A percentile compares a stretch with the other conserved stretches of the same genome.
phyloP scores from a whole-genome alignment of 2,329 filamentous ascomycete species.

The Colletotrichum filicis region DNA sequence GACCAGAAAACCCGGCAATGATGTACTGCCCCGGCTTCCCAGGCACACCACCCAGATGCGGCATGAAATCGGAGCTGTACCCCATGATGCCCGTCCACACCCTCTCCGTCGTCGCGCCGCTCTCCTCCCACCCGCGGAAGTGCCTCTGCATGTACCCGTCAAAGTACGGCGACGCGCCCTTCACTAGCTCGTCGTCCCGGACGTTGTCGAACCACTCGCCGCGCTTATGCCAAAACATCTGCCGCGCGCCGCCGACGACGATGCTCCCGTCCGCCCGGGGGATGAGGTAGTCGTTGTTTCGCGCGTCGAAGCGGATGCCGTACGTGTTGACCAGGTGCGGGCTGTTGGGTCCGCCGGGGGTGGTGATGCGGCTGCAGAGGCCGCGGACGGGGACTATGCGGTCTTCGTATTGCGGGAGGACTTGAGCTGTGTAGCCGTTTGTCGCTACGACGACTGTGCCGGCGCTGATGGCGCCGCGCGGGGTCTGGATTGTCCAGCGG shows the following conservation, averaged over 20 bases:
- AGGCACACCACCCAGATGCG: constrained; percentile 56
- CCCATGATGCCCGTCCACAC: constrained; percentile 54
- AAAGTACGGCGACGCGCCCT: constrained; percentile 54
- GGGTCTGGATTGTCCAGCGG: constrained; percentile 29
- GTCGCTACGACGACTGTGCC: constrained; percentile 43
- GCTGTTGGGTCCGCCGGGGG: constrained; percentile 43
- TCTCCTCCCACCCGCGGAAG: constrained; percentile 61
- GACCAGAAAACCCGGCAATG: constrained; percentile 58
- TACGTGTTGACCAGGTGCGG: constrained; percentile 61
- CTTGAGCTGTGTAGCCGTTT: constrained; percentile 40
- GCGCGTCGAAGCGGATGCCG: constrained; percentile 66
- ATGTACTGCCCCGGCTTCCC: constrained; percentile 51
- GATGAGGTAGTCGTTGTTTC: constrained; percentile 76
- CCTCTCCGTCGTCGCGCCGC: constrained; percentile 44
- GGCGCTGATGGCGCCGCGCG: constrained; percentile 36
- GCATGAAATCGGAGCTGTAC: constrained; percentile 52
- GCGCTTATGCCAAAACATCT: constrained; percentile 44
- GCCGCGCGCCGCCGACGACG: constrained; percentile 43
- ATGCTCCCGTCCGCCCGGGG: constrained; percentile 58
- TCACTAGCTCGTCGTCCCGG: constrained; percentile 58
- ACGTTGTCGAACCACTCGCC: constrained; percentile 55
- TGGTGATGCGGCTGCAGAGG: constrained; percentile 18
- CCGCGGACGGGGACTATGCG: constrained; percentile 41
- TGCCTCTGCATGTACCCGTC: constrained; percentile 58
- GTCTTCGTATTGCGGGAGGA: constrained; percentile 39